Conservation (phyloP, 495 filamentous ascomycete species). For the Neurospora sp. region DNA sequence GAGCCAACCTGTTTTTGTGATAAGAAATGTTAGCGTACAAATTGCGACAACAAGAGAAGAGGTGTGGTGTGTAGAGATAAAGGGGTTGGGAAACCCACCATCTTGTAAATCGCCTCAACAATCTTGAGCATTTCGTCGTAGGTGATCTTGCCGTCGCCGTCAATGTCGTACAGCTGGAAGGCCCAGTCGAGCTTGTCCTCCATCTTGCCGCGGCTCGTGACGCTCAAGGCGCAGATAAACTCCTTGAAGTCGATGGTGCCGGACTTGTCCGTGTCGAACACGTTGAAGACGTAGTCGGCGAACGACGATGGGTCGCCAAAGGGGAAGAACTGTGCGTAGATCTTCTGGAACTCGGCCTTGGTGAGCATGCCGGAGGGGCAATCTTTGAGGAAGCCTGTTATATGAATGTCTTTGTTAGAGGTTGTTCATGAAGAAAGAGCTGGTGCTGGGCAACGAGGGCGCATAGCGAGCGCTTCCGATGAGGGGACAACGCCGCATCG, state of each 20-base stretch:
- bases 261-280: conserved; percentile 94
- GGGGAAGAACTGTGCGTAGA: conserved; percentile 98
- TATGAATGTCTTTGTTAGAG: not conserved
- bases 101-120: conserved; percentile 99
- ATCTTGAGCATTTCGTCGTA: conserved; percentile 99
- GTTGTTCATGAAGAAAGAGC: not conserved
- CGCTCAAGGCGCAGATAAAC: conserved; percentile 96
- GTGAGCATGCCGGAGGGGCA: conserved; percentile 93
- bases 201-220: conserved; percentile 95
- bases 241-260: conserved; percentile 99
- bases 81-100: conserved; percentile 52
- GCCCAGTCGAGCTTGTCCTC: conserved; percentile 99
- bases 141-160: conserved; percentile 96
- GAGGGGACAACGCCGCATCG: not conserved
- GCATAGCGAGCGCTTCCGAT: not conserved
- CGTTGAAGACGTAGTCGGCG: conserved; percentile 98
- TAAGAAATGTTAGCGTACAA: conserved; percentile 7
- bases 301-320: conserved; percentile 96
- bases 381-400: conserved; percentile 88
- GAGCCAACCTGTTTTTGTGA: conserved; percentile 64
- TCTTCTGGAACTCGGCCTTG: conserved; percentile 98
- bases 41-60: not conserved
- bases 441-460: not conserved
- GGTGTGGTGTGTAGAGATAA: not conserved
- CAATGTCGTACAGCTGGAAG: conserved; percentile 98